These are phyloP conservation scores for Brassica incana DNA, from an alignment of 345 rosid species.

Conservation along the genomic window DNA sequence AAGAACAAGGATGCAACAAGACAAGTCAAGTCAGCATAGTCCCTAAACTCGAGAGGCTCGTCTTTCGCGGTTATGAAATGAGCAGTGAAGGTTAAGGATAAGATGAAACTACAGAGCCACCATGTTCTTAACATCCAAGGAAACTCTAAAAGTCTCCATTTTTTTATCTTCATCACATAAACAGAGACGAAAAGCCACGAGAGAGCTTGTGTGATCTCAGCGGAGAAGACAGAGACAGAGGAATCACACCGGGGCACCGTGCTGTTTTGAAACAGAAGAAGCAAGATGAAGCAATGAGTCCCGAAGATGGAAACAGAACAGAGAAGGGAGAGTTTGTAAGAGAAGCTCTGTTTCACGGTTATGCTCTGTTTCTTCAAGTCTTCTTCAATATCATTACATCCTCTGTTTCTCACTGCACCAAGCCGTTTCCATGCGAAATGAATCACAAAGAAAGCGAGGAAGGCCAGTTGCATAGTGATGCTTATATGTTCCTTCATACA, in stretches of 20 bases:
- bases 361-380: slow-evolving; percentile 34
- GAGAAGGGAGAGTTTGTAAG: slow-evolving; percentile 45
- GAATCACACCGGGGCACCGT: slow-evolving; percentile 45
- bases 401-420: slow-evolving; percentile 35
- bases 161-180: slow-evolving; percentile 41
- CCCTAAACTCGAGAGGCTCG: slow-evolving; percentile 39
- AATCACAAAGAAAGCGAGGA: slow-evolving; percentile 49
- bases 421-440: slow-evolving; percentile 33
- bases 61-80: slow-evolving; percentile 36
- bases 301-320: slow-evolving; percentile 50
- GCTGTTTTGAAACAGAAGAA: slow-evolving; percentile 44
- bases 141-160: slow-evolving; percentile 39
- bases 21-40: slow-evolving; percentile 49
- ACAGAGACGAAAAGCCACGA: slow-evolving; percentile 52
- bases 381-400: slow-evolving; percentile 34
- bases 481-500: slow-evolving; percentile 63
- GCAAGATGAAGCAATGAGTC: slow-evolving; percentile 49
- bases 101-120: slow-evolving; percentile 80
- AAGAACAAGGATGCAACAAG: slow-evolving; percentile 59
- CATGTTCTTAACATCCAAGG: slow-evolving; percentile 76
- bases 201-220: slow-evolving; percentile 52
- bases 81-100: slow-evolving; percentile 44
- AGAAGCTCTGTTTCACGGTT: slow-evolving; percentile 41
- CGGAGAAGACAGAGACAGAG: slow-evolving; percentile 40
- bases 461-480: slow-evolving; percentile 50